Evolutionary conservation across 2,329 filamentous ascomycete species (phyloP).

Genomic region (Aureobasidium vineae): DNA sequence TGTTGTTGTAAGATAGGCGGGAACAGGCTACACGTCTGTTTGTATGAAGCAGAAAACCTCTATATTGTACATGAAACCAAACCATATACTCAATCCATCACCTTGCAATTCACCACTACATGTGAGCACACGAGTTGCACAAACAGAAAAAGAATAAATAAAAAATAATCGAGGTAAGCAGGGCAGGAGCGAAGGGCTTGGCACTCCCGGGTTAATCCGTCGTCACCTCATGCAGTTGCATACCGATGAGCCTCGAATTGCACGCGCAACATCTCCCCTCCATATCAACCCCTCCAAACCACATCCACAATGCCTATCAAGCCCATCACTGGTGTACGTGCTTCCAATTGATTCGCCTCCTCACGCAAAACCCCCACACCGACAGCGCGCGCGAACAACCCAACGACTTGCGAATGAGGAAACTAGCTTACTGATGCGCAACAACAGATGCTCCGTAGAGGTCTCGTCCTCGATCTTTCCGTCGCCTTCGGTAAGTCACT

Average conservation of each 20-base stretch:
- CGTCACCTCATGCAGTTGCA: conserved; percentile 22
- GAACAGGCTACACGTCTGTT: neutral
- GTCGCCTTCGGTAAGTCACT: conserved; percentile 60
- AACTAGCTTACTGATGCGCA: conserved; percentile 16
- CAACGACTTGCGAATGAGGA: neutral
- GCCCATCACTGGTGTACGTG: conserved; percentile 53
- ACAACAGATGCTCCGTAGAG: conserved; percentile 62
- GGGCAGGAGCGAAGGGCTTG: neutral
- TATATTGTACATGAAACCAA: conserved; percentile 13
- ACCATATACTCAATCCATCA: neutral
- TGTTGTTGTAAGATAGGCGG: conserved; percentile 23
- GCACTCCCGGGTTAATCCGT: conserved; percentile 17
- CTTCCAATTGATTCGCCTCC: neutral
- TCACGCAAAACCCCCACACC: neutral
- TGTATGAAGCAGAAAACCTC: neutral
- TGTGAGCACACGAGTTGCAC: conserved; percentile 2
- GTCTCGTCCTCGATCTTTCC: conserved; percentile 64
- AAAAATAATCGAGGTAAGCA: neutral
- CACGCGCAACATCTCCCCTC: conserved; percentile 9
- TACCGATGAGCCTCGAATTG: conserved; percentile 10
- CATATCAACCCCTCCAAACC: conserved; percentile 10
- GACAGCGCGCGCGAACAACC: neutral
- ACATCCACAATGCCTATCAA: conserved; percentile 45
- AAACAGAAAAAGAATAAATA: neutral
- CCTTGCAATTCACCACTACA: neutral